Evolutionary conservation across 1,139 yeast genomes (phyloP).

Genomic region (Magnusiomyces suaveolens): DNA sequence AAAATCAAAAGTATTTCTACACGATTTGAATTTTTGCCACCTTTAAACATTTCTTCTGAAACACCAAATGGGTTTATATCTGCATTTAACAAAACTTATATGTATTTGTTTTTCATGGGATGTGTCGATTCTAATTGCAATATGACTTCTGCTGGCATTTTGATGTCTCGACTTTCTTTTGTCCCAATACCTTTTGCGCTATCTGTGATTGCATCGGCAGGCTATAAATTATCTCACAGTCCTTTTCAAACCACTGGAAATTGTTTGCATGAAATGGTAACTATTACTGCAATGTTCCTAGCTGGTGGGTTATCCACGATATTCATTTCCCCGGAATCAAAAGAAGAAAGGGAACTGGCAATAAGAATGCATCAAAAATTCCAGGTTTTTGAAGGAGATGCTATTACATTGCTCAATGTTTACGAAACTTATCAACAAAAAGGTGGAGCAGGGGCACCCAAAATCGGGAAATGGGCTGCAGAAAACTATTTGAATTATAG

Average conservation of each 20-base stretch:
- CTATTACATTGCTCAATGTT: constrained; percentile 69
- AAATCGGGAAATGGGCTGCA: constrained; percentile 51
- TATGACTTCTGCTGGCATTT: constrained; percentile 42
- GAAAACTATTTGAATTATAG: constrained; percentile 67
- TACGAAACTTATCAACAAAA: constrained; percentile 49
- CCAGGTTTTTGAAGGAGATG: constrained; percentile 86
- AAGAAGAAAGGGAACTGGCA: constrained; percentile 65
- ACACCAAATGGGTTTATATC: neutral
- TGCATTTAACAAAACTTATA: neutral
- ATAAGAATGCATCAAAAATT: constrained; percentile 38
- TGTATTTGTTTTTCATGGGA: constrained; percentile 44
- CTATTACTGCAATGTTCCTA: constrained; percentile 72
- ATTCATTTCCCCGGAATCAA: constrained; percentile 67
- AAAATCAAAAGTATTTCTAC: neutral
- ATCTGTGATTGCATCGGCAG: neutral
- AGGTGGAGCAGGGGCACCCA: neutral
- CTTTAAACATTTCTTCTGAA: neutral
- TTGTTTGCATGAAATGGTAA: constrained; percentile 68
- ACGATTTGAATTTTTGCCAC: constrained; percentile 2
- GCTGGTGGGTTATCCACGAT: constrained; percentile 63
- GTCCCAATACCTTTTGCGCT: constrained; percentile 2
- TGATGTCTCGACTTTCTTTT: neutral
- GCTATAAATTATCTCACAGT: neutral
- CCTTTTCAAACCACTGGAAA: constrained; percentile 18
- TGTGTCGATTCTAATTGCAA: constrained; percentile 77